Evolutionary conservation across 129 eudicot species (phyloP).

Genomic region (Flaveria trinervia): DNA sequence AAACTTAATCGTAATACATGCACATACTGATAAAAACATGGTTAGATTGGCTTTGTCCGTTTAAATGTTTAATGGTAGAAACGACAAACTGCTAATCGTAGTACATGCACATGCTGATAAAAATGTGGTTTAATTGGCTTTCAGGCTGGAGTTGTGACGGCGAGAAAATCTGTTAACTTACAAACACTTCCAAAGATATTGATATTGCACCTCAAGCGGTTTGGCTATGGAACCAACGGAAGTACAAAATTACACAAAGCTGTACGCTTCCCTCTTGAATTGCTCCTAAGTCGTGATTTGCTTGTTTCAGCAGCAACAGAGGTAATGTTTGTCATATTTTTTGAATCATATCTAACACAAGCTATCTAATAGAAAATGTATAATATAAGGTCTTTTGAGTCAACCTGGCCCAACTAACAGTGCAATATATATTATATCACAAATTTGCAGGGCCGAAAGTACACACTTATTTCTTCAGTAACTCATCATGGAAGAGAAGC

Average conservation of each 20-base stretch:
- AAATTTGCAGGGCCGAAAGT: slow-evolving; percentile 65
- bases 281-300: slow-evolving; percentile 65
- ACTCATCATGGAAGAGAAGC: slow-evolving; percentile 98
- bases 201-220: slow-evolving; percentile 87
- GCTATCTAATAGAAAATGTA: neutral
- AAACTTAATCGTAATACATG: too few relatives aligned
- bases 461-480: slow-evolving; percentile 80
- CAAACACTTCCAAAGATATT: slow-evolving; percentile 79
- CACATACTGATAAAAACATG: too few relatives aligned
- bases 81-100: neutral
- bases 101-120: slow-evolving; percentile 4
- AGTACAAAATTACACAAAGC: slow-evolving; percentile 86
- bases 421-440: neutral
- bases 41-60: neutral
- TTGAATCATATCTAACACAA: neutral
- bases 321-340: slow-evolving; percentile 39
- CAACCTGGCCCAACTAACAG: neutral
- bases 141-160: slow-evolving; percentile 81
- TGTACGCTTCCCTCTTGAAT: slow-evolving; percentile 78
- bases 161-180: slow-evolving; percentile 77
- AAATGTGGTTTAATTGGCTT: slow-evolving; percentile 25
- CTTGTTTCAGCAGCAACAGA: slow-evolving; percentile 66
- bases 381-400: too few relatives aligned
- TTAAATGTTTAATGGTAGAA: neutral
- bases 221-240: slow-evolving; percentile 78